Evolutionary conservation across 2,329 filamentous ascomycete genomes (phyloP).

Genomic region (Pleoardoris graminearum): DNA sequence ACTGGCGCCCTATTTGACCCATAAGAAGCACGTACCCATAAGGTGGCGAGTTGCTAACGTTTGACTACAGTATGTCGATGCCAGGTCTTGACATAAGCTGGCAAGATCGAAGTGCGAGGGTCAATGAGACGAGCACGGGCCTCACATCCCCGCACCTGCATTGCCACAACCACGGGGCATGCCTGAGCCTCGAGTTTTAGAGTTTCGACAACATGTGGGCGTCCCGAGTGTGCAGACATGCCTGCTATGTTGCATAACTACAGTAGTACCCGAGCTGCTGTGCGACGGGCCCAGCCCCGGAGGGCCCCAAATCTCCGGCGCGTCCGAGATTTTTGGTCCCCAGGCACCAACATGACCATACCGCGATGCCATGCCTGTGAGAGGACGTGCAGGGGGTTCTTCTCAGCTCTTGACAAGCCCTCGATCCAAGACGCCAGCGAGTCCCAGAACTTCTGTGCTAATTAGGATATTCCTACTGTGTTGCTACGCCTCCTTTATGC

Average conservation of each 20-base stretch:
- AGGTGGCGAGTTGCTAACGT: too few species aligned
- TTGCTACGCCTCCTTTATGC: constrained; percentile 7
- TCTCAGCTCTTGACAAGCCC: constrained; percentile 1
- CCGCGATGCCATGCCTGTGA: constrained; percentile 16
- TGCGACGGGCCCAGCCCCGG: constrained; percentile 8
- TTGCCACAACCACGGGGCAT: neutral
- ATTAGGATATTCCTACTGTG: constrained; percentile 1
- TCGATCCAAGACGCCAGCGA: constrained; percentile 6
- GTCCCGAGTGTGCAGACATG: neutral
- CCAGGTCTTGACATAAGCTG: neutral
- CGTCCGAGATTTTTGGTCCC: constrained; percentile 37
- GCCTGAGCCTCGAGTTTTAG: neutral
- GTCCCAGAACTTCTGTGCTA: neutral
- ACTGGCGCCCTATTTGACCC: too few species aligned
- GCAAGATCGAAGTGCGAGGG: neutral
- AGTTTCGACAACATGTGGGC: neutral
- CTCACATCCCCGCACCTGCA: neutral
- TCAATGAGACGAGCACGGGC: neutral
- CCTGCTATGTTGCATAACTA: neutral
- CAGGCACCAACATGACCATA: constrained; percentile 17
- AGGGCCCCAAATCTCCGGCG: constrained; percentile 12
- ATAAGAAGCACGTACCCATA: too few species aligned
- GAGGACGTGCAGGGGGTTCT: constrained; percentile 12
- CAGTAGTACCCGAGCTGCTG: constrained; percentile 9
- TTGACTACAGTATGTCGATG: too few species aligned